These are phyloP conservation scores for Dorcoceras hygrometricum DNA, from an alignment of 257 asterid genomes.

Conservation along the genomic window DNA sequence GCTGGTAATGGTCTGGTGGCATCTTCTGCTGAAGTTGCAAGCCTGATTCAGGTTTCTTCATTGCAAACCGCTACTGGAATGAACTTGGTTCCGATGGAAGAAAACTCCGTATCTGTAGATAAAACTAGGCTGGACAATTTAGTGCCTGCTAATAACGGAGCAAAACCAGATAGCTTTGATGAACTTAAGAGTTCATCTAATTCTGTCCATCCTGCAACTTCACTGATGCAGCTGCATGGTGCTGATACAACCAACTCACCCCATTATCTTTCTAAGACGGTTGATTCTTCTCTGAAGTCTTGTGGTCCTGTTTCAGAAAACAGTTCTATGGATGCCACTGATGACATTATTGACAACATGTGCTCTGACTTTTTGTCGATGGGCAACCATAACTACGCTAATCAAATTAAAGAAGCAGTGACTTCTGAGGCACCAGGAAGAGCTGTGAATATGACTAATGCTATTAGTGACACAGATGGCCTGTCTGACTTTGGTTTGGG, in stretches of 20 bases:
- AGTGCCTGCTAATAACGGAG: slow-evolving; percentile 33
- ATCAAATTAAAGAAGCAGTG: slow-evolving; percentile 39
- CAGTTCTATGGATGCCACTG: slow-evolving; percentile 32
- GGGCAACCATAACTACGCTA: slow-evolving; percentile 47
- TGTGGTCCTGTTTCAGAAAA: slow-evolving; percentile 35
- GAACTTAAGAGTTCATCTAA: slow-evolving; percentile 30
- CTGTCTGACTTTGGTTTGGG: slow-evolving; percentile 36
- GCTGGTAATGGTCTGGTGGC: slow-evolving; percentile 35
- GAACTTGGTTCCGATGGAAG: slow-evolving; percentile 41
- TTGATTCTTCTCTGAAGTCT: slow-evolving; percentile 36
- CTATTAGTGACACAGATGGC: slow-evolving; percentile 18
- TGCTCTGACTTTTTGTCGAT: slow-evolving; percentile 49
- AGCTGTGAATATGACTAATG: slow-evolving; percentile 29
- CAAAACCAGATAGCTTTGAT: slow-evolving; percentile 34
- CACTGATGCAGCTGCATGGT: slow-evolving; percentile 35
- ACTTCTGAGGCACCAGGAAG: slow-evolving; percentile 35
- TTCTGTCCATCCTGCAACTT: slow-evolving; percentile 27
- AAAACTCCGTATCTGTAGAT: slow-evolving; percentile 32
- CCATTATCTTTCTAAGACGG: slow-evolving; percentile 28
- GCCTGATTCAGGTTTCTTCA: slow-evolving; percentile 40
- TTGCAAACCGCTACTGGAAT: slow-evolving; percentile 44
- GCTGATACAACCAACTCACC: slow-evolving; percentile 35
- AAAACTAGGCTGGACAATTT: slow-evolving; percentile 31
- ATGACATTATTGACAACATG: slow-evolving; percentile 34
- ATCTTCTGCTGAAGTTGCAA: slow-evolving; percentile 48